Conservation (phyloP, 352 stramenopile genomes). For the Pilasporangium apinafurcum region DNA sequence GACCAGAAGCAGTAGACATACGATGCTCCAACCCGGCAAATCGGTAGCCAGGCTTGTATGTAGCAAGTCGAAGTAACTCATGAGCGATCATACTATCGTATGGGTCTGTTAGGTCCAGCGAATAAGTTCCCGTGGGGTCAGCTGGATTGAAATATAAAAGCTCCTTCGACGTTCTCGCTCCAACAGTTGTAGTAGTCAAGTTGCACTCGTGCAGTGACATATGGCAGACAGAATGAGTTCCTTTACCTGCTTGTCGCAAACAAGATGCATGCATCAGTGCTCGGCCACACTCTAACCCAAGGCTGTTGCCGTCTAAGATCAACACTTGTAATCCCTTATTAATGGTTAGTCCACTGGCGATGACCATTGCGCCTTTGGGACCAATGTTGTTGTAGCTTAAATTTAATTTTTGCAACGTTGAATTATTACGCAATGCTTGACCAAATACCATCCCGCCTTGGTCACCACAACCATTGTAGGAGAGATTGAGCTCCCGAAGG, state of each 20-base stretch:
- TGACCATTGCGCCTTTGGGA: constrained; percentile 35
- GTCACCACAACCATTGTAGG: constrained; percentile 60
- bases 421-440: constrained; percentile 44
- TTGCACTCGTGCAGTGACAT: constrained; percentile 55
- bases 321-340: constrained; percentile 46
- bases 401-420: constrained; percentile 30
- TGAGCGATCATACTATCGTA: constrained; percentile 75
- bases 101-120: constrained; percentile 50
- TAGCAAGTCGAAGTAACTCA: constrained; percentile 59
- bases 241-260: constrained; percentile 10
- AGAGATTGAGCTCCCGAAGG: constrained; percentile 46
- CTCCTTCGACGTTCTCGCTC: constrained; percentile 6
- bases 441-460: constrained; percentile 50
- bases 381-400: constrained; percentile 67
- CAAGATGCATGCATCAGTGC: constrained; percentile 54
- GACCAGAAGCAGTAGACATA: constrained; percentile 9
- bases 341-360: constrained; percentile 42
- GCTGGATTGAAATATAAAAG: constrained; percentile 54
- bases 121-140: constrained; percentile 48
- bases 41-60: constrained; percentile 34
- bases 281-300: constrained; percentile 48
- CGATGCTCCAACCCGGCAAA: constrained; percentile 52
- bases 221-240: constrained; percentile 19
- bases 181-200: constrained; percentile 12
- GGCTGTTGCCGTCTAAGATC: constrained; percentile 47